Evolutionary conservation across 495 filamentous ascomycete species (phyloP), one percentile per base, ranked within the genome.

Genomic region (Hypoxylon rickii): DNA sequence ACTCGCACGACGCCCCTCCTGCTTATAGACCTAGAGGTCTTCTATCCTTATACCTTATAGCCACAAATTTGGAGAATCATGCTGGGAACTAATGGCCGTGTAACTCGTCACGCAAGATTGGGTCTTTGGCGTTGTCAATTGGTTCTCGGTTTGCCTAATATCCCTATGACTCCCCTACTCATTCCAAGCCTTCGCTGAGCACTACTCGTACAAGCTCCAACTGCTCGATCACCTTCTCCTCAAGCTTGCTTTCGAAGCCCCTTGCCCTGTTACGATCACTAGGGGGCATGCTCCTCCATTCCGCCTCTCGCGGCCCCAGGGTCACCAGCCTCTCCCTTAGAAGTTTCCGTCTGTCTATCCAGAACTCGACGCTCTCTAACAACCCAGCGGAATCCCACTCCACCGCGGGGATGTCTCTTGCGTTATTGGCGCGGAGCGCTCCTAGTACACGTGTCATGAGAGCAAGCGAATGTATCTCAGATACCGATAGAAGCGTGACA

Each of bases 311-410:
- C 56, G 84, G 82, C 31, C 75, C 86, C 22, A 84, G 78, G n/a
- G 90, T 84, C 54, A 90, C 74, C 34, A 96, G 79, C 49, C 87
- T 79, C 22, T 86, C 81, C 29, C 87, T 74, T 49, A 96, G 70
- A 29, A 79, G 70, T 51, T 76, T 75, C 40, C 80, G 75, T 16
- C 86, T 79, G 33, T 79, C 74, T 49, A 96, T 69, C 74, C 89
- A 87, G 44, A 82, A 86, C 52, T 93, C 88, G 33, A 92, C 83
- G 61, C 92, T 89, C 66, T 94, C 91, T 62, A 85, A 82, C 48
- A 91, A 78, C 18, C 77, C 74, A 8, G 69, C 74, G 33, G 76
- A 76, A 61, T 95, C 89, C 87, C 89, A 96, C 57, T 81, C 79
- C 33, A 95, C 75, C 24, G 81, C 76, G 38, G 79, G 79, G 10